Evolutionary conservation across 2,329 filamentous ascomycete genomes (phyloP), one percentile per base, ranked within the genome.

Genomic region (Diaporthe destruens): DNA sequence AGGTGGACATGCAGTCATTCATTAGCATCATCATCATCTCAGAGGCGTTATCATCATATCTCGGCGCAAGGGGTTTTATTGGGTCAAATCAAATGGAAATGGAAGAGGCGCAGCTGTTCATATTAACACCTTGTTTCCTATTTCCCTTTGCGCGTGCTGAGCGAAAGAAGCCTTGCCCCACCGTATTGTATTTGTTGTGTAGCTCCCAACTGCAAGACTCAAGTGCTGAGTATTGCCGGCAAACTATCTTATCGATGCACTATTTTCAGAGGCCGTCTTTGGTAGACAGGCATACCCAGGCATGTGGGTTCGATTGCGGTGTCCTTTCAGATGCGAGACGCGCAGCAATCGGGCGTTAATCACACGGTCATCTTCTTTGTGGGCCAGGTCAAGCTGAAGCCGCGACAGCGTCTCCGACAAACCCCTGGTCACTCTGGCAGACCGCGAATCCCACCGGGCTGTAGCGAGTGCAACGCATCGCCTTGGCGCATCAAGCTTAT

Each of bases 151-250:
- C 51, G 57, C 51, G 44, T 44, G 23, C 32, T 32, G 44, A 53
- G 61, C 44, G 47, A 66, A 53, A 66, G 61, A 39, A 66, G 61
- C 61, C 61, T 51, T 70, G 55, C 55, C 5, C n/a, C 53, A 32
- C 23, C 61, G 55, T 59, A 54, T n/a, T 70, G 42, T 70, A 61
- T 59, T 5, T 42, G 36, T 70, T 61, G 44, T 44, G 34, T 32
- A 61, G 55, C 55, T 47, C 39, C 53, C 14, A 23, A 34, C 65
- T 51, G 53, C 36, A 54, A 54, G 20, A 70, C 68, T 70, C 68
- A 70, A 70, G 68, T 70, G 68, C 68, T 70, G 68, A 70, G 68
- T 70, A 51, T 70, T 70, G 68, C 57, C 49, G 53, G 57, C 61
- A 44, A 66, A 51, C n/a, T 6, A 66, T 16, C 36, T 39, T 32